A percentile compares a stretch with the other conserved stretches of the same genome.
phyloP scores from a whole-genome alignment of 306 rosid genomes.

The Dryas drummondii region DNA sequence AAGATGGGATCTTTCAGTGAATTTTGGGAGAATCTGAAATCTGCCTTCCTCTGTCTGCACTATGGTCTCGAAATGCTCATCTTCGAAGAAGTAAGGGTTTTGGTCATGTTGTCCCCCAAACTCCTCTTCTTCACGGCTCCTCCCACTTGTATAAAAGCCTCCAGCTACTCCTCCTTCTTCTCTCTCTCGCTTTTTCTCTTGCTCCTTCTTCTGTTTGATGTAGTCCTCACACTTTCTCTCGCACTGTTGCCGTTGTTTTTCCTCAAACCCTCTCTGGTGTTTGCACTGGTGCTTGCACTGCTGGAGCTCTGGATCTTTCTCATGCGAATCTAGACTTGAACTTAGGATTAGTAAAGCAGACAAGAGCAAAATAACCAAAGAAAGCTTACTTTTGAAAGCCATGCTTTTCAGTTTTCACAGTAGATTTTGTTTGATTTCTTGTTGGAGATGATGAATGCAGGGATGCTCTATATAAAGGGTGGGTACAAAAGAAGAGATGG shows the following conservation, averaged over 20 bases:
- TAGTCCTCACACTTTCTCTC: constrained; percentile 37
- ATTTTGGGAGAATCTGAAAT: constrained; percentile 42
- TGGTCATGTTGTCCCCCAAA: constrained; percentile 5
- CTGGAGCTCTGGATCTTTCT: constrained; percentile 38
- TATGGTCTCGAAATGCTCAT: constrained; percentile 35
- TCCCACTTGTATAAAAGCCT: not conserved
- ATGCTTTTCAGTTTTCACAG: not conserved
- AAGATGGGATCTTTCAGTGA: constrained; percentile 43
- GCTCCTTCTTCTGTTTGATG: constrained; percentile 30
- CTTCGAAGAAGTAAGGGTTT: constrained; percentile 48
- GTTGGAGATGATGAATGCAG: not conserved
- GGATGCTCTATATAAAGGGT: not conserved
- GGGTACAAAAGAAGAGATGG: not conserved
- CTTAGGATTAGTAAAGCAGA: constrained; percentile 17
- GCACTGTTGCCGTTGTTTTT: constrained; percentile 31
- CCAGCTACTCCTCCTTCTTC: not conserved
- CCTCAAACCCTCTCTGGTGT: constrained; percentile 30
- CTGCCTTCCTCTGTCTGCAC: constrained; percentile 50
- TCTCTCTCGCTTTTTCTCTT: constrained; percentile 29
- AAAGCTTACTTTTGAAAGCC: constrained; percentile 29
- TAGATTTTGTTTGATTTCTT: not conserved
- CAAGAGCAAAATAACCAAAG: constrained; percentile 18
- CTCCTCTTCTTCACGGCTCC: not conserved
- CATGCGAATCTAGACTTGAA: constrained; percentile 14
- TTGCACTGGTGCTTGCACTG: constrained; percentile 60